These are phyloP conservation scores for Alternaria atra DNA, from an alignment of 2,329 filamentous ascomycete species.

Conservation along the genomic window DNA sequence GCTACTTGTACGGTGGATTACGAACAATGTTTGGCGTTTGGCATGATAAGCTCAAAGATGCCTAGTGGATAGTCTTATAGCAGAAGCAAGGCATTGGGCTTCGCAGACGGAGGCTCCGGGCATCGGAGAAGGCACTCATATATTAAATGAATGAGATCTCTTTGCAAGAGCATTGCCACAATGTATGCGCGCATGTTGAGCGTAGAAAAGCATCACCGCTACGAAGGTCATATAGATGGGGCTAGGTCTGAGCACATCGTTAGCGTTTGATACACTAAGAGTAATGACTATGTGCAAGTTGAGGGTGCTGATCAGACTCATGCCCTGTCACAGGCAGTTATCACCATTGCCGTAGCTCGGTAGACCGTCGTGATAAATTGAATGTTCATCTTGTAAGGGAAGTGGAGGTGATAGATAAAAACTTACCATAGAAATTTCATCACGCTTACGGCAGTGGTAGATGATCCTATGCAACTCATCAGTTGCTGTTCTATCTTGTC, in stretches of 20 bases:
- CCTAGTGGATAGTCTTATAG: background rate
- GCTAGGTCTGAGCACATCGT: slow-evolving; percentile 6
- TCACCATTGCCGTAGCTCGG: slow-evolving; percentile 85
- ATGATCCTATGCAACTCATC: slow-evolving; percentile 13
- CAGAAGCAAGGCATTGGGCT: background rate
- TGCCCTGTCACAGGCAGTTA: slow-evolving; percentile 79
- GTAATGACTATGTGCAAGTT: background rate
- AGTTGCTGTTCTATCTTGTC: slow-evolving; percentile 11
- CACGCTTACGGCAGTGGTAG: background rate
- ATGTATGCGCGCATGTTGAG: background rate
- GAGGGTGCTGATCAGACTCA: slow-evolving; percentile 43
- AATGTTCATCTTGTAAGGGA: slow-evolving; percentile 53
- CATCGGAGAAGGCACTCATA: background rate
- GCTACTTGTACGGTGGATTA: slow-evolving; percentile 11
- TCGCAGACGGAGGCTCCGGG: background rate
- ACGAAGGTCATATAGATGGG: background rate
- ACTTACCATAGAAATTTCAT: background rate
- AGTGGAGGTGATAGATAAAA: background rate
- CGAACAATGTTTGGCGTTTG: background rate
- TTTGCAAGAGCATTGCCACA: background rate
- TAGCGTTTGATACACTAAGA: slow-evolving; percentile 11
- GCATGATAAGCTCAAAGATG: background rate
- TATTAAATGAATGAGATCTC: background rate
- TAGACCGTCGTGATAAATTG: slow-evolving; percentile 82
- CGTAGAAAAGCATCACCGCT: background rate